Evolutionary conservation across 2,329 filamentous ascomycete species (phyloP).

Genomic region (Alternaria rosae): DNA sequence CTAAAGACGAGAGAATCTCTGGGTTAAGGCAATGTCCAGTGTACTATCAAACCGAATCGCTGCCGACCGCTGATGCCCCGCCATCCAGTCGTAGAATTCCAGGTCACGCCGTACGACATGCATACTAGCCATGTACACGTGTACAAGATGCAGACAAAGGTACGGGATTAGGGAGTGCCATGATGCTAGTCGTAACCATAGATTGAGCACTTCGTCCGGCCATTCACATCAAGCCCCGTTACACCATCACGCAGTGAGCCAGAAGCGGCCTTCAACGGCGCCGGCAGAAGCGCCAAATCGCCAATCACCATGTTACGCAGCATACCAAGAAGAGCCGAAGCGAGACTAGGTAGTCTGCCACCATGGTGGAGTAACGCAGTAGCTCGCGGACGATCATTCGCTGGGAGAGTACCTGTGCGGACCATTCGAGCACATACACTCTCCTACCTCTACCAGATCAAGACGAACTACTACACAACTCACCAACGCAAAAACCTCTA

Average conservation of each 20-base stretch:
- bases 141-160: conserved; percentile 1
- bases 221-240: conserved; percentile 34
- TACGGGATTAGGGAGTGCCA: not conserved
- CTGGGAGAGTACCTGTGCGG: conserved; percentile 15
- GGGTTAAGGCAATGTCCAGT: not conserved
- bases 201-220: conserved; percentile 3
- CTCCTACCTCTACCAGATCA: not conserved
- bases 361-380: not conserved
- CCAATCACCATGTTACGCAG: conserved; percentile 7
- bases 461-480: not conserved
- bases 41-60: not conserved
- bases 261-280: conserved; percentile 13
- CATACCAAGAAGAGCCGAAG: not conserved
- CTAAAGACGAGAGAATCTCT: not conserved
- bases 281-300: conserved; percentile 7
- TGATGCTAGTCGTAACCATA: not conserved
- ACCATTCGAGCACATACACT: conserved; percentile 1
- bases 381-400: not conserved
- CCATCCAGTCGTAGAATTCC: not conserved
- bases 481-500: not conserved
- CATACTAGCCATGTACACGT: conserved; percentile 11
- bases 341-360: not conserved
- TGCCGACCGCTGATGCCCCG: not conserved
- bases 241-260: conserved; percentile 31
- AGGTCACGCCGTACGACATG: conserved; percentile 2